Conservation (phyloP, 768 basidiomycete species). For the Hygrophoropsis aurantiaca region DNA sequence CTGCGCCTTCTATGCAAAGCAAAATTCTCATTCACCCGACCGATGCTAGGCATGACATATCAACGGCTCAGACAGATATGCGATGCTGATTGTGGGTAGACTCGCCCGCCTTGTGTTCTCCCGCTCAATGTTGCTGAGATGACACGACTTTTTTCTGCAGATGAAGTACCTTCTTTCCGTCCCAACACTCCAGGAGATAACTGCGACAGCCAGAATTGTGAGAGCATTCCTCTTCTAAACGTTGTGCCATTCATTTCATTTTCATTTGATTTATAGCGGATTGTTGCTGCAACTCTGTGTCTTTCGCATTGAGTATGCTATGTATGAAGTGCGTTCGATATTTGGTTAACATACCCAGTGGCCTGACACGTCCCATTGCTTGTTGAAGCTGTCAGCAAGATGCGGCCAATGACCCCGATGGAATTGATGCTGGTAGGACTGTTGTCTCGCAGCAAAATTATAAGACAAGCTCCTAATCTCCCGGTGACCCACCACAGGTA, state of each 20-base stretch:
- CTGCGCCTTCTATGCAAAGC: not conserved
- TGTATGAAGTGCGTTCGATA: constrained; percentile 20
- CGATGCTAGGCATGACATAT: constrained; percentile 17
- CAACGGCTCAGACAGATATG: constrained; percentile 26
- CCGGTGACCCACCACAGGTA: constrained; percentile 10
- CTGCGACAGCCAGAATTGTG: constrained; percentile 24
- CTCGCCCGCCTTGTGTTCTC: too few relatives aligned
- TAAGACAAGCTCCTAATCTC: not conserved
- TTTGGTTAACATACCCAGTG: not conserved
- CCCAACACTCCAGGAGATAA: constrained; percentile 21
- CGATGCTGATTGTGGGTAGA: constrained; percentile 15
- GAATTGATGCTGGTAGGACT: constrained; percentile 6
- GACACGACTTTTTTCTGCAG: constrained; percentile 3
- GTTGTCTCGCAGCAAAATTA: not conserved
- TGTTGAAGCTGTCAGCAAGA: constrained; percentile 17
- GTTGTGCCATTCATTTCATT: too few relatives aligned
- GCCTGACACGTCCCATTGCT: not conserved
- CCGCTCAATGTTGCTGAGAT: not conserved
- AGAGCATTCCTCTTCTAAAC: too few relatives aligned
- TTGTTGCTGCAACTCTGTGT: constrained; percentile 23
- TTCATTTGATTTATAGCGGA: too few relatives aligned
- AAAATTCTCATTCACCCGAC: not conserved
- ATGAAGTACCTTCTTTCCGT: constrained; percentile 20
- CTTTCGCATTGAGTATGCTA: constrained; percentile 22
- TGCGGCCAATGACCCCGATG: constrained; percentile 5